Evolutionary conservation across 768 basidiomycete species (phyloP).

Genomic region (Tricholomella constricta): DNA sequence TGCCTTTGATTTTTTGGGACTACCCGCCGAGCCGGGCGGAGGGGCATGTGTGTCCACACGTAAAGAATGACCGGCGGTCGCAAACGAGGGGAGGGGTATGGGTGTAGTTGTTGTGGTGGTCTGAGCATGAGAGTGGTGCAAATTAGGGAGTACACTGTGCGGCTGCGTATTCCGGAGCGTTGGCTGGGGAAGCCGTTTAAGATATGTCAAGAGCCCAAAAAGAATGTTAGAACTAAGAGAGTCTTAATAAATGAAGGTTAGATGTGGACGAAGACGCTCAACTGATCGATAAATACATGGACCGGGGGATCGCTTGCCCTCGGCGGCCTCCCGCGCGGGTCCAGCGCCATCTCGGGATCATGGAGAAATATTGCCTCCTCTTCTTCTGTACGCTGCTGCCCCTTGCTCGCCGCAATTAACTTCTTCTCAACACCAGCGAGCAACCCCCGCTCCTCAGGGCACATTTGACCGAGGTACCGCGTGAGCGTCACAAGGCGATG

Average conservation of each 20-base stretch:
- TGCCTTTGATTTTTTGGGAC: not conserved
- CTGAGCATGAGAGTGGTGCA: not conserved
- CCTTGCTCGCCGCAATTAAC: constrained; percentile 4
- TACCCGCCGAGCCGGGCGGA: not conserved
- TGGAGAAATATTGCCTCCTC: constrained; percentile 4
- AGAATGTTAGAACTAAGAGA: constrained; percentile 82
- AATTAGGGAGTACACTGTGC: not conserved
- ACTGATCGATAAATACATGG: constrained; percentile 64
- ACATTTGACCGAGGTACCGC: constrained; percentile 5
- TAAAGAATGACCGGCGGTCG: constrained; percentile 26
- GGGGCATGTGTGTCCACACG: not conserved
- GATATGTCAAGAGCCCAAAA: constrained; percentile 74
- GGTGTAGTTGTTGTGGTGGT: constrained; percentile 14
- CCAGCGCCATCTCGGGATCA: constrained; percentile 29
- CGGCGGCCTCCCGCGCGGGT: constrained; percentile 36
- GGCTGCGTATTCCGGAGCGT: constrained; percentile 3
- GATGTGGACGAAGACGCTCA: constrained; percentile 25
- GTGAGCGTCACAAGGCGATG: constrained; percentile 8
- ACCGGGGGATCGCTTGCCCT: constrained; percentile 35
- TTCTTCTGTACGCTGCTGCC: not conserved
- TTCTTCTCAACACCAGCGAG: constrained; percentile 15
- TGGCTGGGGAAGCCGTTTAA: constrained; percentile 50
- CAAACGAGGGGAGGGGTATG: constrained; percentile 44
- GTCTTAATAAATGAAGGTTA: constrained; percentile 22
- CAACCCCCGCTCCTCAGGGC: constrained; percentile 9